Percentiles rank a stretch among this genome's conserved stretches.
Conservation (phyloP, 345 rosid species). For the Lepidium sativum region DNA sequence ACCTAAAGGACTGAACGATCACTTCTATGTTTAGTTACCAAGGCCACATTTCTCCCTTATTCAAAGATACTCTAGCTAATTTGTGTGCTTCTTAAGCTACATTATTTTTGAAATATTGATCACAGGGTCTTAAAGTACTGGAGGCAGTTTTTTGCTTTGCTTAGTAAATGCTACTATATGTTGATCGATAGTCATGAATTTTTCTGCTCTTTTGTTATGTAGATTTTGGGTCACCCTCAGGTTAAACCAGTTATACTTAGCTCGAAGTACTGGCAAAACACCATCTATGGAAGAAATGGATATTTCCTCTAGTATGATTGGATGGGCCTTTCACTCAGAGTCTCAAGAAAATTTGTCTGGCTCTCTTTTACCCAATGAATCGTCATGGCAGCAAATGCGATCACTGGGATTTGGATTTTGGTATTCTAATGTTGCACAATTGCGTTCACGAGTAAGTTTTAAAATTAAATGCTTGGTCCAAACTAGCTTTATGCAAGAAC, state of each 20-base stretch:
- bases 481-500: constrained; percentile 10
- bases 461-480: constrained; percentile 6
- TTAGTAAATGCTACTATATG: constrained; percentile 6
- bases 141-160: not conserved
- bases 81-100: constrained; percentile 2
- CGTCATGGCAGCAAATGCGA: constrained; percentile 83
- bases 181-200: constrained; percentile 4
- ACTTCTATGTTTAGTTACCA: not conserved
- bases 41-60: not conserved
- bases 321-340: constrained; percentile 93
- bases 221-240: constrained; percentile 85
- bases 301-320: constrained; percentile 55
- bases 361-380: constrained; percentile 59
- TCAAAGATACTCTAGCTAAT: not conserved
- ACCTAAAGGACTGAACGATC: not conserved
- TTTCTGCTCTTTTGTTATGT: constrained; percentile 23
- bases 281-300: constrained; percentile 54
- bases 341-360: constrained; percentile 66
- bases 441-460: constrained; percentile 65
- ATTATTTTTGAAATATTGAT: not conserved
- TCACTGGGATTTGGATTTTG: constrained; percentile 83
- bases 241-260: constrained; percentile 54
- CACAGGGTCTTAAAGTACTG: constrained; percentile 1
- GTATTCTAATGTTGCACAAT: constrained; percentile 55
- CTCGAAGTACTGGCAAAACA: constrained; percentile 48